Conservation (phyloP, 495 filamentous ascomycete genomes). For the Daldinia loculata region DNA sequence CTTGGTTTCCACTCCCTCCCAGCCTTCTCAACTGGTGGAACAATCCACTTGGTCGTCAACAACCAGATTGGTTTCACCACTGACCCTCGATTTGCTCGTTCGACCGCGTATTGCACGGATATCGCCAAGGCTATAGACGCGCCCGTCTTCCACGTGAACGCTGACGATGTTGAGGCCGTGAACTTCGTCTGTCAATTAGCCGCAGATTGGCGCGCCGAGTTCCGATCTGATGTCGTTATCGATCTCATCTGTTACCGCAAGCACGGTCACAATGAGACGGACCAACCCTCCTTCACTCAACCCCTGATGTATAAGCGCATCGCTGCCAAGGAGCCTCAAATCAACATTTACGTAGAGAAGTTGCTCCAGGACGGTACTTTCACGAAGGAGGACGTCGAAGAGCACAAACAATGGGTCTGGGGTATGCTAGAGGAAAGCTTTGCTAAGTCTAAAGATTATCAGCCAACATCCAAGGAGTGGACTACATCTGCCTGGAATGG, state of each 20-base stretch:
- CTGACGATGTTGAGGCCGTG: constrained; percentile 95
- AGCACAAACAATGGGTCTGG: constrained; percentile 99
- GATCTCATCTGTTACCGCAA: constrained; percentile 99
- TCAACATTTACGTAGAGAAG: constrained; percentile 88
- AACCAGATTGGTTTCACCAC: constrained; percentile 99
- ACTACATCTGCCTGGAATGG: constrained; percentile 97
- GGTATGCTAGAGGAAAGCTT: constrained; percentile 98
- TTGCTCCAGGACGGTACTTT: constrained; percentile 90
- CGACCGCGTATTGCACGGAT: constrained; percentile 98
- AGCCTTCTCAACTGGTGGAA: constrained; percentile 95
- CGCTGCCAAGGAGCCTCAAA: constrained; percentile 75
- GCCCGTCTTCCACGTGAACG: constrained; percentile 98
- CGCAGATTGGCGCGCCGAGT: constrained; percentile 96
- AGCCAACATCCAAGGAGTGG: constrained; percentile 97
- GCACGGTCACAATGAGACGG: constrained; percentile 98
- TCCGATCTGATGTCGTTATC: constrained; percentile 96
- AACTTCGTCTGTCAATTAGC: constrained; percentile 98
- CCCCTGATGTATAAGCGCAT: constrained; percentile 99
- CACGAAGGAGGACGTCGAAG: constrained; percentile 96
- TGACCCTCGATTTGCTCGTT: constrained; percentile 96
- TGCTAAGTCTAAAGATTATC: constrained; percentile 94
- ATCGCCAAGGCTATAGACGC: constrained; percentile 99
- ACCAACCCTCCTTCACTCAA: constrained; percentile 99
- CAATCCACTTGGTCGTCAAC: constrained; percentile 97
- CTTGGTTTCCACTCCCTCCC: constrained; percentile 96